Percentiles rank a stretch among this genome's conserved stretches.
Evolutionary conservation across 805 yeast genomes (phyloP).

Genomic region (Yamadazyma phyllophila): DNA sequence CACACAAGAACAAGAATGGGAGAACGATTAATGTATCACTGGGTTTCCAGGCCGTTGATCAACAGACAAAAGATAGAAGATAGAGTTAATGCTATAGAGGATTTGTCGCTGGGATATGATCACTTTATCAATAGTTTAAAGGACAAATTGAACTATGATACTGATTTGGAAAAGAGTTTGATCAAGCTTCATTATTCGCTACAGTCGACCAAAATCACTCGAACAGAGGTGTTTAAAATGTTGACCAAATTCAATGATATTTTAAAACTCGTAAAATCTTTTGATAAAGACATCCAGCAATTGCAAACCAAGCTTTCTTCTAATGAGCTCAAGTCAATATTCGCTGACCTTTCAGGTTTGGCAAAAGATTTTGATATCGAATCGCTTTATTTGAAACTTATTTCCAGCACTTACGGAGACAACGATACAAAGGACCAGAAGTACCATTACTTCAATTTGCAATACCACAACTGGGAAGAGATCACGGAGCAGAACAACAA

Average conservation of each 20-base stretch:
- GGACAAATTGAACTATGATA: constrained; percentile 19
- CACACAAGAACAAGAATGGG: constrained; percentile 83
- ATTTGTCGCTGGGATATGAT: constrained; percentile 25
- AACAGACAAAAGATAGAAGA: constrained; percentile 51
- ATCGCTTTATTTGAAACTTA: constrained; percentile 42
- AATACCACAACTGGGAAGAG: constrained; percentile 32
- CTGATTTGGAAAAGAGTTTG: constrained; percentile 35
- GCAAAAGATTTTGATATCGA: constrained; percentile 28
- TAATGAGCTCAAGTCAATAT: constrained; percentile 32
- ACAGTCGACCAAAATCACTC: constrained; percentile 26
- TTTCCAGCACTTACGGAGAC: constrained; percentile 53
- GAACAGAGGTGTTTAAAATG: constrained; percentile 33
- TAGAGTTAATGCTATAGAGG: constrained; percentile 58
- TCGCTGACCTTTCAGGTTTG: constrained; percentile 36
- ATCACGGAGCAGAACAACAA: constrained; percentile 35
- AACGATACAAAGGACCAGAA: constrained; percentile 42
- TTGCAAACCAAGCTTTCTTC: constrained; percentile 26
- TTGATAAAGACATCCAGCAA: constrained; percentile 30
- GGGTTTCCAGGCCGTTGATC: constrained; percentile 76
- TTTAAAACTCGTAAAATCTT: constrained; percentile 23
- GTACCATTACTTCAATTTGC: constrained; percentile 41
- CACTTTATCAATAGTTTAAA: constrained; percentile 35
- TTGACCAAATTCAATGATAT: constrained; percentile 29
- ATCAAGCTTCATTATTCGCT: constrained; percentile 40
- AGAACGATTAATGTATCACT: constrained; percentile 56